Evolutionary conservation across 371 early-diverging fungal genomes (phyloP).

Genomic region (Mucor lusitanicus): DNA sequence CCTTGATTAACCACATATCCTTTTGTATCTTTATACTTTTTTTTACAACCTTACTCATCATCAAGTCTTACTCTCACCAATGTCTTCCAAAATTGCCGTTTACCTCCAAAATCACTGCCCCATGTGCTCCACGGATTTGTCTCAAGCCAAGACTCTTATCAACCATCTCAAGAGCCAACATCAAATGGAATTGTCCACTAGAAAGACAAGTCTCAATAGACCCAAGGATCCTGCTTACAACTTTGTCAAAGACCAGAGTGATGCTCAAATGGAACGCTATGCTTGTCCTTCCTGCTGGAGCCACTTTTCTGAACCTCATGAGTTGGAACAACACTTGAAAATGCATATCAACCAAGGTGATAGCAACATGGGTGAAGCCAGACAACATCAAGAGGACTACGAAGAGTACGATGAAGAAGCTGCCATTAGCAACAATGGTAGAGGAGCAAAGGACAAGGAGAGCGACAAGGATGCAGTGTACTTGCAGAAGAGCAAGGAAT

Average conservation of each 20-base stretch:
- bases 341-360: background rate
- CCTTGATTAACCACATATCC: background rate
- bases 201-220: background rate
- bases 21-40: background rate
- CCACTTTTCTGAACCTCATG: background rate
- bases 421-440: background rate
- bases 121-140: background rate
- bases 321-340: background rate
- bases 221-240: background rate
- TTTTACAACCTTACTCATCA: background rate
- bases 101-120: background rate
- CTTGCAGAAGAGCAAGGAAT: background rate
- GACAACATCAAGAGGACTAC: background rate
- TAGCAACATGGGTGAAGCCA: background rate
- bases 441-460: background rate
- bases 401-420: background rate
- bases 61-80: background rate
- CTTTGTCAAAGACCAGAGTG: background rate
- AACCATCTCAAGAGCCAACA: background rate
- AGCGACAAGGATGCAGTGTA: background rate
- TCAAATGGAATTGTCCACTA: background rate
- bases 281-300: background rate
- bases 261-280: background rate
- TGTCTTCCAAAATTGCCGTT: background rate
- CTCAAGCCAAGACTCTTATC: background rate